Percentiles rank a stretch among this genome's conserved stretches.
Conservation (phyloP, 2,329 filamentous ascomycete species). For the Geosmithia flava region DNA sequence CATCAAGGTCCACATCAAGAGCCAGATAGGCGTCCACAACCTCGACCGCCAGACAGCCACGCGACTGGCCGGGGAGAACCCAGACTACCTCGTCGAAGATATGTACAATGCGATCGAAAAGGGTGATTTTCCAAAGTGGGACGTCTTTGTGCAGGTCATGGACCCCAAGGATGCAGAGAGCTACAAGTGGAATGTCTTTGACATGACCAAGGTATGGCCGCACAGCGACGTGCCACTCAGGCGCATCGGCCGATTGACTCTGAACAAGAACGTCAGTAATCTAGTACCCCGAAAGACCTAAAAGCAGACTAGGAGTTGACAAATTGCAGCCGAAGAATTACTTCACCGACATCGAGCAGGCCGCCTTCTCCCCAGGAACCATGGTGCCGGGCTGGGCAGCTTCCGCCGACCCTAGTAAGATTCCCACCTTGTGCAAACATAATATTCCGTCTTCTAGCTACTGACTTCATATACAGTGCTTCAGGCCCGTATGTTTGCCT, state of each 20-base stretch:
- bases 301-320: slow-evolving; percentile 11
- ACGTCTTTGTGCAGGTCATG: slow-evolving; percentile 50
- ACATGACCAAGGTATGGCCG: slow-evolving; percentile 61
- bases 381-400: slow-evolving; percentile 37
- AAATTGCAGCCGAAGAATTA: slow-evolving; percentile 29
- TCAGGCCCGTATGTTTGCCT: slow-evolving; percentile 35
- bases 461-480: slow-evolving; percentile 14
- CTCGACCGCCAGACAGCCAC: slow-evolving; percentile 44
- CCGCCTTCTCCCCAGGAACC: slow-evolving; percentile 35
- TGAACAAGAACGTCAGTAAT: slow-evolving; percentile 57
- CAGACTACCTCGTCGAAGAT: slow-evolving; percentile 51
- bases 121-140: slow-evolving; percentile 52
- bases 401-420: slow-evolving; percentile 25
- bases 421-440: neutral
- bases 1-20: slow-evolving; percentile 51
- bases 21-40: slow-evolving; percentile 48
- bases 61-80: slow-evolving; percentile 41
- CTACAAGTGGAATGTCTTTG: slow-evolving; percentile 54
- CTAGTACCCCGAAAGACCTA: slow-evolving; percentile 12
- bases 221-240: slow-evolving; percentile 56
- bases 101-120: slow-evolving; percentile 50
- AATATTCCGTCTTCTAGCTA: neutral
- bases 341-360: slow-evolving; percentile 36
- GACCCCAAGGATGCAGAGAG: slow-evolving; percentile 48
- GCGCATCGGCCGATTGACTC: slow-evolving; percentile 51